Evolutionary conservation across 805 yeast genomes (phyloP), one percentile per base, ranked within the genome.

Genomic region (Spencermartinsiella europaea): DNA sequence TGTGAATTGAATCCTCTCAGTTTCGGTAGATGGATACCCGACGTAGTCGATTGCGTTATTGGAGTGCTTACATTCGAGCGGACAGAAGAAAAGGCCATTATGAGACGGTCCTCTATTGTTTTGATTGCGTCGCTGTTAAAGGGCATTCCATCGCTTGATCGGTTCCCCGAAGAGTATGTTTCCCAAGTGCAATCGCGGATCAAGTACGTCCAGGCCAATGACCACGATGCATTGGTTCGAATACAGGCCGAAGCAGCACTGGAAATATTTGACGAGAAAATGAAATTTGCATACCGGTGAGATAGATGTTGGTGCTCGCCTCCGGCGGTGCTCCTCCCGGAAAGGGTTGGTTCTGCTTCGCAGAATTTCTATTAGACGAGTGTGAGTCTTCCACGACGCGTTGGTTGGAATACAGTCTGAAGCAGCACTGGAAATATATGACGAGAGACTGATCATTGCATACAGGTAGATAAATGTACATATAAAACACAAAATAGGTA

Each of bases 91-190:
- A 55, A 62, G 14, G 58, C 65, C 0, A 65, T 81, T 0, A 73
- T 89, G 75, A 72, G 95, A 51, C 71, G 96, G 34, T 71, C 95
- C 1, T 87, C 95, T 0, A 72, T 88, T 2, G 84, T 82, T 10
- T 63, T 89, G 20, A 65, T 87, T 3, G 63, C 54, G 10, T 58
- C 66, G n/a, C 46, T 64, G 19, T 27, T 61, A 7, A 56, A 52
- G 21, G 63, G 63, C 1, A 48, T 68, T 5, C 58, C 52, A 3
- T 38, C 52, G 2, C 45, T 64, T 5, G 50, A 52, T 16, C 63
- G 61, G 20, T 48, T 60, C 31, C 65, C 68, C 15, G 41, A 42
- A n/a, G 63, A 57, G 17, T 45, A 50, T 2, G 55, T 64, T 22
- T 40, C 51, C 19, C 45, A 44, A 10, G 51, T 62, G 1, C 27